These are phyloP conservation scores for Astraeus odoratus DNA, from an alignment of 768 basidiomycete genomes.

Conservation along the genomic window DNA sequence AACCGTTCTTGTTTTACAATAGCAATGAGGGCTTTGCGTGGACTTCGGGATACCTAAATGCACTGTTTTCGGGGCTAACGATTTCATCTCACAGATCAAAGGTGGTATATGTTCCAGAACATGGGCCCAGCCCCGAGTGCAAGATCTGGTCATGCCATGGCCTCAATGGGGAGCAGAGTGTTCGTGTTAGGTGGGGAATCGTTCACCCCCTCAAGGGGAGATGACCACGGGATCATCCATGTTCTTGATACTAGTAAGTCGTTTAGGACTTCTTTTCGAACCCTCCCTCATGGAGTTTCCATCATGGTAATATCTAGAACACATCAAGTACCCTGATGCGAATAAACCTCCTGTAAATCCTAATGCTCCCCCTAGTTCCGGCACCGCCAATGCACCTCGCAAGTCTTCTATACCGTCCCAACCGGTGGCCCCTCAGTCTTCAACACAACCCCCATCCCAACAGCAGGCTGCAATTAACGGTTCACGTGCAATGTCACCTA, in stretches of 20 bases:
- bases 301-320: slow-evolving; percentile 40
- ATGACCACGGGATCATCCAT: slow-evolving; percentile 80
- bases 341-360: slow-evolving; percentile 32
- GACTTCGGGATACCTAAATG: background rate
- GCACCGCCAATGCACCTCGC: slow-evolving; percentile 29
- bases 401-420: slow-evolving; percentile 38
- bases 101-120: slow-evolving; percentile 99
- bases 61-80: slow-evolving; percentile 9
- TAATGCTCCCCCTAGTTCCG: slow-evolving; percentile 12
- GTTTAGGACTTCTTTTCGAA: slow-evolving; percentile 1
- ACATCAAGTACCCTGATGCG: slow-evolving; percentile 89
- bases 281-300: background rate
- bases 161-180: slow-evolving; percentile 79
- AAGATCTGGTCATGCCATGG: slow-evolving; percentile 98
- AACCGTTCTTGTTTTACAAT: background rate
- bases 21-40: background rate
- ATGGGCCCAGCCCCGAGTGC: slow-evolving; percentile 96
- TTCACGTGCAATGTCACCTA: slow-evolving; percentile 63
- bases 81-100: slow-evolving; percentile 58
- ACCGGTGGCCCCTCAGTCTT: slow-evolving; percentile 22
- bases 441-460: slow-evolving; percentile 23
- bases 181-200: slow-evolving; percentile 96
- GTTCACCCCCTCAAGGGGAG: slow-evolving; percentile 60
- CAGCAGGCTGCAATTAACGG: slow-evolving; percentile 27
- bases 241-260: slow-evolving; percentile 90